Conservation (phyloP, 441 rosid species). For the Hura crepitans region DNA sequence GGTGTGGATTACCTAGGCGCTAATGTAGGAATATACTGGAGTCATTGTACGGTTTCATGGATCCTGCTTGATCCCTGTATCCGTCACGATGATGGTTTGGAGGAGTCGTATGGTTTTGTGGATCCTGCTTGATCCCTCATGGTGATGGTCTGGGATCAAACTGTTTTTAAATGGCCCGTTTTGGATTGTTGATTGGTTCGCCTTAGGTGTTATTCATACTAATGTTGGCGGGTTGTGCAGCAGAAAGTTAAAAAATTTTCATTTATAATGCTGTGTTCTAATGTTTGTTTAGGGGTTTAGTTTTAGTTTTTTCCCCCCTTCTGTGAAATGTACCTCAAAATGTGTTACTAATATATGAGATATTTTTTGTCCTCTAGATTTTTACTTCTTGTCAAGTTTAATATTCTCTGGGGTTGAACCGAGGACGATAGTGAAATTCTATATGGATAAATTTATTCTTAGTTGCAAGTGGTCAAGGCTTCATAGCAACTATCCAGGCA, state of each 20-base stretch:
- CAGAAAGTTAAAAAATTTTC: slow-evolving; percentile 25
- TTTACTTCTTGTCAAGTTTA: no score
- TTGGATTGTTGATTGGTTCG: slow-evolving; percentile 29
- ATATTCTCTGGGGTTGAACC: no score
- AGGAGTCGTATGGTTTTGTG: not conserved
- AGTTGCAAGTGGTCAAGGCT: no score
- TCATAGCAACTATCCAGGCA: no score
- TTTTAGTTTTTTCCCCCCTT: not conserved
- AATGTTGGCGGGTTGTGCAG: slow-evolving; percentile 41
- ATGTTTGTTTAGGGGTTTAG: slow-evolving; percentile 13
- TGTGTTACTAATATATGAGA: slow-evolving; percentile 16
- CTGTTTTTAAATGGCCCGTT: slow-evolving; percentile 44
- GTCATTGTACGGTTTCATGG: slow-evolving; percentile 32
- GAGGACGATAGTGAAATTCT: no score
- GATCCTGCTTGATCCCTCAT: slow-evolving; percentile 30
- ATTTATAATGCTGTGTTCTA: slow-evolving; percentile 18
- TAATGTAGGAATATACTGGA: slow-evolving; percentile 39
- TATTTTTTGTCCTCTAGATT: not conserved
- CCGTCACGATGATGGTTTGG: not conserved
- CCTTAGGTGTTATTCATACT: slow-evolving; percentile 24
- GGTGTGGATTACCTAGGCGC: slow-evolving; percentile 52
- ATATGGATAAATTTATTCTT: no score
- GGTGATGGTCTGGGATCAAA: slow-evolving; percentile 33
- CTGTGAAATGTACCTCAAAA: slow-evolving; percentile 14
- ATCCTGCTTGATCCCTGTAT: not conserved